A percentile compares a stretch with the other conserved stretches of the same genome.
Conservation (phyloP, 2,329 filamentous ascomycete genomes). For the Phialophora macrospora region DNA sequence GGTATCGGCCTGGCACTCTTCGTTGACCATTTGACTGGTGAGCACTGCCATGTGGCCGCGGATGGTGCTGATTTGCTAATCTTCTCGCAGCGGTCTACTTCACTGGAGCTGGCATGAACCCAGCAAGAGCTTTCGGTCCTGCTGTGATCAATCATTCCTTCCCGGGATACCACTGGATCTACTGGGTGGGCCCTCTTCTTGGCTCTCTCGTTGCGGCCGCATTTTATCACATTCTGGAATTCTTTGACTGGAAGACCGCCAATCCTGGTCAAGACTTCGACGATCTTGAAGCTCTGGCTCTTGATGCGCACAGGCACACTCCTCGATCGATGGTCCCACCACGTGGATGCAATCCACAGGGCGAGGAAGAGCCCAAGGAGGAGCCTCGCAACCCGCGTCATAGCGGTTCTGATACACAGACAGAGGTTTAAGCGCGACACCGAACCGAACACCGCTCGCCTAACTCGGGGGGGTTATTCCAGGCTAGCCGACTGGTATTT, state of each 20-base stretch:
- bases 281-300: constrained; percentile 25
- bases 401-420: neutral
- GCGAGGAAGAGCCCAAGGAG: constrained; percentile 1
- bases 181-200: constrained; percentile 54
- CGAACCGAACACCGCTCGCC: neutral
- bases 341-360: neutral
- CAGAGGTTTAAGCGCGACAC: neutral
- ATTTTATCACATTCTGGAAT: constrained; percentile 55
- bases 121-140: constrained; percentile 54
- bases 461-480: neutral
- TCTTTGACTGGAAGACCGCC: constrained; percentile 49
- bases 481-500: neutral
- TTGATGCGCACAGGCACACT: constrained; percentile 3
- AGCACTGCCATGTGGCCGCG: constrained; percentile 1
- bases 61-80: neutral
- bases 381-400: neutral
- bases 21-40: constrained; percentile 58
- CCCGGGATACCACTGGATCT: constrained; percentile 56
- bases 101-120: constrained; percentile 55
- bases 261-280: constrained; percentile 59
- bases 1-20: constrained; percentile 75
- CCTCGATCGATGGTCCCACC: neutral
- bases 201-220: constrained; percentile 54
- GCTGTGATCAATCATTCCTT: constrained; percentile 52
- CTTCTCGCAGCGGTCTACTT: constrained; percentile 49